Evolutionary conservation across 2,329 filamentous ascomycete genomes (phyloP).

Genomic region (Talaromyces amestolkiae): DNA sequence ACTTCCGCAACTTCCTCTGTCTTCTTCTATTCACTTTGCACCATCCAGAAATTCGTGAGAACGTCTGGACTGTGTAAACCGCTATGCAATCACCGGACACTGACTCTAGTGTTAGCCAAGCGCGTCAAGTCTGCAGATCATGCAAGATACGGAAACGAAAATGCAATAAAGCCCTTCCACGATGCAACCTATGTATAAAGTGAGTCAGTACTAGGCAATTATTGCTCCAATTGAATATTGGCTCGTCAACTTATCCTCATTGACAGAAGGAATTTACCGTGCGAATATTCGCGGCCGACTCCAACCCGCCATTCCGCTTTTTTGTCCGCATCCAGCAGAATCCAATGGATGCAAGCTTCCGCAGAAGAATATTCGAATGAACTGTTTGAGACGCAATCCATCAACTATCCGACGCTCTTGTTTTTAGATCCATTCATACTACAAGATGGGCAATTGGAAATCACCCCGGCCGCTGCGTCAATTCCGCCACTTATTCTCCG

Average conservation of each 20-base stretch:
- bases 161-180: constrained; percentile 22
- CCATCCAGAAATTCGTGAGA: not conserved
- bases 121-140: constrained; percentile 6
- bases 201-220: not conserved
- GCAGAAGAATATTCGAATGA: not conserved
- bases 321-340: not conserved
- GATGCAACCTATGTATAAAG: constrained; percentile 15
- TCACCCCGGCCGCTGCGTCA: not conserved
- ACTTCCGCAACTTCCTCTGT: not conserved
- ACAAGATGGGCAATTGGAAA: constrained; percentile 1
- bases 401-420: constrained; percentile 7
- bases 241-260: not conserved
- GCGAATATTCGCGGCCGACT: constrained; percentile 9
- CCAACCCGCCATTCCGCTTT: not conserved
- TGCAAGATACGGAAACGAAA: constrained; percentile 19
- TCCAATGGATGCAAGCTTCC: not conserved
- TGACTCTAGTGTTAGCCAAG: not conserved
- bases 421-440: constrained; percentile 7
- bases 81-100: not conserved
- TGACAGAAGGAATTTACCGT: not conserved
- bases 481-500: constrained; percentile 4
- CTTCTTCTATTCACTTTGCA: not conserved
- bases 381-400: not conserved
- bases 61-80: not conserved
- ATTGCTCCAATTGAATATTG: not conserved